These are phyloP conservation scores for Lactarius hatsudake DNA, from an alignment of 768 basidiomycete species.

Conservation along the genomic window DNA sequence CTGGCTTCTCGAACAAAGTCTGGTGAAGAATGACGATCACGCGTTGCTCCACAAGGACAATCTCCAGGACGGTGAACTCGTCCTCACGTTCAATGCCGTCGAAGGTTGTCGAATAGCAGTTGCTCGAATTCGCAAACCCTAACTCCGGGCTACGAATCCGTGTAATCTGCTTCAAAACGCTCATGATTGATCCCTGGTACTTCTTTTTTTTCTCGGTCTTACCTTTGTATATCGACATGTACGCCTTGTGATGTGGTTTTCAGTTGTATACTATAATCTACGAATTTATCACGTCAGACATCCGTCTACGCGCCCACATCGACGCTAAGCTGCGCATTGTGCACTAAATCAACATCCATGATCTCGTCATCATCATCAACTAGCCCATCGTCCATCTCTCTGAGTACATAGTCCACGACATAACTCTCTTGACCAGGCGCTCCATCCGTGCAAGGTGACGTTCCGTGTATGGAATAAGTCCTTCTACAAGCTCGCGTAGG, in stretches of 20 bases:
- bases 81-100: constrained; percentile 71
- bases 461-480: constrained; percentile 90
- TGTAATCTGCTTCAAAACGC: not conserved
- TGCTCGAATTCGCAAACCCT: constrained; percentile 4
- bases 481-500: constrained; percentile 77
- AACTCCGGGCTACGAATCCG: not conserved
- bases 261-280: not conserved
- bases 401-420: constrained; percentile 84
- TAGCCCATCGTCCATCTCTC: constrained; percentile 71
- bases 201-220: not conserved
- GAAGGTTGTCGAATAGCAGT: constrained; percentile 59
- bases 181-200: not conserved
- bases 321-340: not conserved
- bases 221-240: not conserved
- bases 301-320: not conserved
- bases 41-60: constrained; percentile 31
- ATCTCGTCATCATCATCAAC: constrained; percentile 26
- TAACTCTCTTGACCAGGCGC: constrained; percentile 92
- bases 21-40: constrained; percentile 42
- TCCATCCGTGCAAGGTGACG: constrained; percentile 86
- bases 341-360: constrained; percentile 28
- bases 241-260: not conserved
- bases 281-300: not conserved
- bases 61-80: constrained; percentile 52
- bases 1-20: constrained; percentile 61